Base-by-base conservation (phyloP, 805 yeast genomes). In the Priceomyces medius region DNA sequence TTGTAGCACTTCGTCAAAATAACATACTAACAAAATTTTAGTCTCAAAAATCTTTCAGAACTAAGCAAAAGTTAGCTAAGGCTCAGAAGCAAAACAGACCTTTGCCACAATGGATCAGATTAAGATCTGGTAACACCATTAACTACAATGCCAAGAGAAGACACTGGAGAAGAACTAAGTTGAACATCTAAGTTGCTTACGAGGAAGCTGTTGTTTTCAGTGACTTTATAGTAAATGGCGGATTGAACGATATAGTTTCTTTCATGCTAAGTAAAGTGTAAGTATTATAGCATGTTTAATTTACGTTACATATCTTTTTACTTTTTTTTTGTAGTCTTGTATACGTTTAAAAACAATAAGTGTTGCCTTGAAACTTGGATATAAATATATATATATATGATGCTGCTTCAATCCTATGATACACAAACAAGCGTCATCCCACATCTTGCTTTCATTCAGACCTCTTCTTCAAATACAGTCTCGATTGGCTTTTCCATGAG, bases 91-190 rank as follows among this genome's bases (percentile, higher is more conserved):
- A 88, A 80, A 91, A 89, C 91, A 88, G 98, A 83, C 97, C 97
- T 73, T 85, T 91, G 75, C 99, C 99, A 68, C 97, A 90, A 80
- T 91, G 97, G 97, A 79, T 91, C 86, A 88, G 98, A 81, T 82
- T 90, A 77, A 91, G 89, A 86, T 88, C 98, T 73, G 83, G 79
- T 77, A 91, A 88, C 95, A 90, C 83, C 67, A 85, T 93, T 81
- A 88, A 95, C 83, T 88, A 88, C 87, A 91, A 91, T 80, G 95
- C 96, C 73, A 93, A 93, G 89, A 89, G 98, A 88, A 86, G 98
- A 84, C 96, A 93, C 93, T 91, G 99, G 99, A 91, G 97, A 87
- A 88, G 98, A 86, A 91, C 97, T 69, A 91, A 91, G 95, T 83
- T 91, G 79, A 81, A 83, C 83, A 75, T 91, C 83, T 91, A 90